Conservation (phyloP, 306 rosid genomes). For the Cucumis cinereus region DNA sequence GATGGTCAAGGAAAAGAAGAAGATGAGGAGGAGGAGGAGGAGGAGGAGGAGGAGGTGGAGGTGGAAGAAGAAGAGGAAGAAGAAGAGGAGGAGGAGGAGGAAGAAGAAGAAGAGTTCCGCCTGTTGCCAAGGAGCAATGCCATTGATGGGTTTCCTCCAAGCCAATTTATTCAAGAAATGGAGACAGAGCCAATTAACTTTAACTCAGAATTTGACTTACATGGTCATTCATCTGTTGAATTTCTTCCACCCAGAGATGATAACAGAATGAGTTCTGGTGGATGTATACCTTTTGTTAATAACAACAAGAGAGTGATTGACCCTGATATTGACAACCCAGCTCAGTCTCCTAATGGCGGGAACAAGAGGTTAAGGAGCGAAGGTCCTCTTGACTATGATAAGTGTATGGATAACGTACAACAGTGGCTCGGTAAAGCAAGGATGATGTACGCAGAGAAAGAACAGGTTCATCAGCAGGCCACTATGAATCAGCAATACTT, state of each 20-base stretch:
- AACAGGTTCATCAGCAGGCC: constrained; percentile 40
- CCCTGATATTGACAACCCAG: constrained; percentile 39
- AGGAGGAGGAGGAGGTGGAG: constrained; percentile 11
- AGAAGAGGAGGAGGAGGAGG: constrained; percentile 36
- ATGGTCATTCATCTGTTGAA: constrained; percentile 37
- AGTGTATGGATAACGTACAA: constrained; percentile 48
- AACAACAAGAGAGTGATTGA: constrained; percentile 56
- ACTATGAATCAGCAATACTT: constrained; percentile 37
- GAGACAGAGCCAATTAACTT: constrained; percentile 36
- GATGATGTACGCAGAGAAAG: constrained; percentile 43
- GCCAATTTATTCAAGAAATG: constrained; percentile 44
- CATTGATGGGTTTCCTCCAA: constrained; percentile 53
- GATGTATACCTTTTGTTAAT: constrained; percentile 47
- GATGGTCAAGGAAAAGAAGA: constrained; percentile 21
- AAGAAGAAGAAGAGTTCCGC: constrained; percentile 43
- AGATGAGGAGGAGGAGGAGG: constrained; percentile 13
- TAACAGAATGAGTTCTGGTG: constrained; percentile 31
- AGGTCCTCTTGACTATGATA: constrained; percentile 37
- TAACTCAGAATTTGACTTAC: constrained; percentile 54
- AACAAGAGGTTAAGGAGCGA: constrained; percentile 62
- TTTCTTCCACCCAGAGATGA: constrained; percentile 67
- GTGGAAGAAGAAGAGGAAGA: constrained; percentile 13
- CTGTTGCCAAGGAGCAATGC: constrained; percentile 38
- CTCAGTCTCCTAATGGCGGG: constrained; percentile 37
- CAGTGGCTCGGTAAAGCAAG: constrained; percentile 57